Conservation (phyloP, 306 rosid genomes). For the Luffa aegyptiaca region DNA sequence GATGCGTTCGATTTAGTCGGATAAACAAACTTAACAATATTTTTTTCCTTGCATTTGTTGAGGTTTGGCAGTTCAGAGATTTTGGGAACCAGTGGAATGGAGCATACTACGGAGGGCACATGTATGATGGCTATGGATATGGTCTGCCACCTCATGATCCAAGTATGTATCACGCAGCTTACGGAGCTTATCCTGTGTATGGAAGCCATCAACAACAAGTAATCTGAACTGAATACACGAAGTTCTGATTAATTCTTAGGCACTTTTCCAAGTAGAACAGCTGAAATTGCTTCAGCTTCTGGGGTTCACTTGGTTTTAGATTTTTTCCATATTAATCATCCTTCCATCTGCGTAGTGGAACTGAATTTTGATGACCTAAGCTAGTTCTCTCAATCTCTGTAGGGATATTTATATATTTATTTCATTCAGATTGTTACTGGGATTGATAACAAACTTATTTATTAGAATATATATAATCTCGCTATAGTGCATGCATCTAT, state of each 20-base stretch:
- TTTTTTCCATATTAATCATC: not conserved
- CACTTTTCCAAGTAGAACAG: not conserved
- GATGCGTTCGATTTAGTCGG: not conserved
- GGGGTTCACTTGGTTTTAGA: conserved; percentile 5
- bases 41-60: conserved; percentile 9
- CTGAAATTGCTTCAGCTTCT: conserved; percentile 3
- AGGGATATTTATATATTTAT: not conserved
- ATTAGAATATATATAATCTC: not conserved
- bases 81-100: conserved; percentile 66
- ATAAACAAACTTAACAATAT: conserved; percentile 10
- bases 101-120: conserved; percentile 63
- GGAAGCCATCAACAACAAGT: conserved; percentile 95
- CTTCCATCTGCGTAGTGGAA: conserved; percentile 10
- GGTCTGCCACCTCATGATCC: conserved; percentile 79
- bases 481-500: not conserved
- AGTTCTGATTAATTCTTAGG: not conserved
- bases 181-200: conserved; percentile 76
- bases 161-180: conserved; percentile 57
- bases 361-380: conserved; percentile 10
- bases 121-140: conserved; percentile 85
- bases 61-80: conserved; percentile 55
- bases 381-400: not conserved
- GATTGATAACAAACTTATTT: not conserved
- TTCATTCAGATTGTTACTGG: conserved; percentile 2
- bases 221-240: conserved; percentile 46